Conservation (phyloP, 768 basidiomycete genomes). For the Dictyophora rubrovolvata region DNA sequence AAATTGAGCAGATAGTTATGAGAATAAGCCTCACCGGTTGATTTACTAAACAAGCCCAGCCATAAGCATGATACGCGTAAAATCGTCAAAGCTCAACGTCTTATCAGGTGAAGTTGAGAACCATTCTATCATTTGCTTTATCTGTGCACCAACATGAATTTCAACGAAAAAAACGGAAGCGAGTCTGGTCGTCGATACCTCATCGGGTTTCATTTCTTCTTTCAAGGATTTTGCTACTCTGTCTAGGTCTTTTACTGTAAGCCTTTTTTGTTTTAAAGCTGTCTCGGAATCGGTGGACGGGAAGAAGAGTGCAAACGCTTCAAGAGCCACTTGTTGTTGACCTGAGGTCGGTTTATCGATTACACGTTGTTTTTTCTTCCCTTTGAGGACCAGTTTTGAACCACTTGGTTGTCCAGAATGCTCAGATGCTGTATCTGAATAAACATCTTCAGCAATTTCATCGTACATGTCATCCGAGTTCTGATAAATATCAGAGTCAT, state of each 20-base stretch:
- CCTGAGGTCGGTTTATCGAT: constrained; percentile 30
- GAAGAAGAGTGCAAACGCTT: constrained; percentile 68
- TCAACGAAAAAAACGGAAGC: constrained; percentile 5
- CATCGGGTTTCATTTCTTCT: constrained; percentile 64
- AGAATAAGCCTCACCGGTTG: background rate
- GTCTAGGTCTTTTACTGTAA: constrained; percentile 59
- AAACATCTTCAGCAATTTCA: constrained; percentile 12
- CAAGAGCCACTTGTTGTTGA: constrained; percentile 44
- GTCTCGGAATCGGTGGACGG: constrained; percentile 27
- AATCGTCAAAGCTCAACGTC: constrained; percentile 57
- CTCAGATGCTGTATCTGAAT: constrained; percentile 13
- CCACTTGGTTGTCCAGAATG: constrained; percentile 15
- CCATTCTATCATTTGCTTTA: constrained; percentile 68
- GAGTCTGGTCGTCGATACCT: constrained; percentile 36
- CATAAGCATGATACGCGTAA: constrained; percentile 63
- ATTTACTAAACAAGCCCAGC: constrained; percentile 39
- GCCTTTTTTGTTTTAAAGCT: constrained; percentile 40
- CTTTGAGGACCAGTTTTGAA: constrained; percentile 8
- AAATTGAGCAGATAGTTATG: background rate
- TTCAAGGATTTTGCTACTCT: constrained; percentile 51
- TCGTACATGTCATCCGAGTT: constrained; percentile 17
- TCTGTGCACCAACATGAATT: constrained; percentile 29
- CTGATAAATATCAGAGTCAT: background rate
- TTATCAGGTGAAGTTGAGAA: constrained; percentile 66
- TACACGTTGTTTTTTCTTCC: background rate